A percentile compares a stretch with the other conserved stretches of the same genome.
phyloP scores from a whole-genome alignment of 2,329 filamentous ascomycete species.

The Stagonosporopsis tanaceti region DNA sequence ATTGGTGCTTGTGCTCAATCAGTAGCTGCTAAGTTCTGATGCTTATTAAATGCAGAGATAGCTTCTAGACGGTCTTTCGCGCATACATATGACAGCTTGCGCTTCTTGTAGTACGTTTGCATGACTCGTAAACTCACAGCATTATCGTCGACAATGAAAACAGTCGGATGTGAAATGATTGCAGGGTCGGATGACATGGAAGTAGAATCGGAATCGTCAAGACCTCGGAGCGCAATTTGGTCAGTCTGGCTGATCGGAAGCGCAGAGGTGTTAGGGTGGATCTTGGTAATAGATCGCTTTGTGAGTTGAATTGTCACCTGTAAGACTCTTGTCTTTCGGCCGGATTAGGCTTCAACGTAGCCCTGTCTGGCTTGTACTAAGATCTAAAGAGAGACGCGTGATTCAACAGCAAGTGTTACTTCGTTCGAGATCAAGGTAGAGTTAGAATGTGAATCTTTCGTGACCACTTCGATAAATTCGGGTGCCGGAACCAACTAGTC shows the following conservation, averaged over 20 bases:
- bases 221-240: background rate
- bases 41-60: background rate
- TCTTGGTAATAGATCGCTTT: background rate
- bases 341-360: background rate
- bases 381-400: background rate
- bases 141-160: slow-evolving; percentile 2
- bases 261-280: background rate
- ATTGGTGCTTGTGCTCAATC: background rate
- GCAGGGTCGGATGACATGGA: background rate
- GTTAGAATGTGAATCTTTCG: background rate
- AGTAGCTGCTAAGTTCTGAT: background rate
- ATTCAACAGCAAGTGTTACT: background rate
- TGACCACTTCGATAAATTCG: too few relatives aligned
- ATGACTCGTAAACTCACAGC: background rate
- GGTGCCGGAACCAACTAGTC: too few relatives aligned
- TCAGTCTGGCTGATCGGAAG: background rate
- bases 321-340: background rate
- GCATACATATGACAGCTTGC: background rate
- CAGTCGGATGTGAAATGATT: background rate
- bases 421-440: background rate
- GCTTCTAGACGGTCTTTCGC: slow-evolving; percentile 1
- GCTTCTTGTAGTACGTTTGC: slow-evolving; percentile 5
- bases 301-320: too few relatives aligned
- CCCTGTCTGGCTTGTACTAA: background rate
- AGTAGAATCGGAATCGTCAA: background rate